Percentiles rank a stretch among this genome's conserved stretches.
These are phyloP conservation scores for Bauhinia variegata DNA, from an alignment of 306 rosid genomes.

Conservation along the genomic window DNA sequence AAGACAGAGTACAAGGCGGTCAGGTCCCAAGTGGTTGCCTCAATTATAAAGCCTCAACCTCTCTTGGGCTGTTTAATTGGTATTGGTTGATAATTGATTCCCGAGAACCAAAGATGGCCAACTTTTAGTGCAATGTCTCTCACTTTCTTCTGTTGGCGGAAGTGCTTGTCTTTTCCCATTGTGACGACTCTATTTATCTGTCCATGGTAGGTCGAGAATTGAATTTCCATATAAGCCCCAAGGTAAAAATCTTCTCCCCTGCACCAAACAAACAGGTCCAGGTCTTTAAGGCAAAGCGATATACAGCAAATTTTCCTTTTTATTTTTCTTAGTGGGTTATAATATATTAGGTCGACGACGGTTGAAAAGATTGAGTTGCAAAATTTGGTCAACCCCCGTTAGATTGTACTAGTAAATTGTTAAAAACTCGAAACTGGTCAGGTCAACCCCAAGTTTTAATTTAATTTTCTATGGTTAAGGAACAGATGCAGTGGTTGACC, in stretches of 20 bases:
- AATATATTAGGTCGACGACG: too few species aligned
- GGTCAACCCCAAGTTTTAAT: conserved; percentile 34
- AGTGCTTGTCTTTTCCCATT: conserved; percentile 19
- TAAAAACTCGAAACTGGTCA: conserved; percentile 11
- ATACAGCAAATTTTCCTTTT: conserved; percentile 30
- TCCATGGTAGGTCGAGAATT: conserved; percentile 36
- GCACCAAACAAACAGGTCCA: conserved; percentile 38
- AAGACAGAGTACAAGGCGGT: conserved; percentile 19
- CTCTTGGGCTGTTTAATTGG: conserved; percentile 27
- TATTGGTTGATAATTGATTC: conserved; percentile 38
- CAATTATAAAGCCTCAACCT: conserved; percentile 28
- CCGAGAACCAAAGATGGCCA: conserved; percentile 34
- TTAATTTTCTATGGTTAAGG: conserved; percentile 25
- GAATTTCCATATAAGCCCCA: conserved; percentile 26
- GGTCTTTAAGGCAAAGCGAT: conserved; percentile 28
- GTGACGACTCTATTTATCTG: conserved; percentile 16
- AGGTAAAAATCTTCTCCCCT: conserved; percentile 12
- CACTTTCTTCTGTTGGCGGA: too few species aligned
- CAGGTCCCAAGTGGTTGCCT: conserved; percentile 26
- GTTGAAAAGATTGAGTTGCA: too few species aligned
- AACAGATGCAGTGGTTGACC: conserved; percentile 32
- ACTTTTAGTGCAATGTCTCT: too few species aligned
- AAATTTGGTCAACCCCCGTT: conserved; percentile 38
- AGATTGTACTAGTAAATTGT: too few species aligned
- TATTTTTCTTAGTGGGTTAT: conserved; percentile 25